Percentiles rank a stretch among this genome's conserved stretches.
phyloP scores from a whole-genome alignment of 768 basidiomycete species.

The Goffeauzyma gilvescens region DNA sequence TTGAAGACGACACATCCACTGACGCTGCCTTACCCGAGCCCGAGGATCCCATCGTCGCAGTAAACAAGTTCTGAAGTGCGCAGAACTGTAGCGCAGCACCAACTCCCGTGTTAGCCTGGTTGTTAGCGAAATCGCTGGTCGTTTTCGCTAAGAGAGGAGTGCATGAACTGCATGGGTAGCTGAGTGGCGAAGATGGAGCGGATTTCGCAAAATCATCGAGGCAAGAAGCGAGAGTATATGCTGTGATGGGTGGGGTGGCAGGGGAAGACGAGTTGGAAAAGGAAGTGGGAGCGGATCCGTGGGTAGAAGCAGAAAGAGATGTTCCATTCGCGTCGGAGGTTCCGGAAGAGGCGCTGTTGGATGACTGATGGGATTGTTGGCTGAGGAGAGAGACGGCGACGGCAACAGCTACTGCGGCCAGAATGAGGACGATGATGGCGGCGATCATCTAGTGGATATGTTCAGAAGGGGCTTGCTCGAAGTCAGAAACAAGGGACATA shows the following conservation, averaged over 20 bases:
- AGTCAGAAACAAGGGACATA: no score
- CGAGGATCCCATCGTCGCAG: slow-evolving; percentile 3
- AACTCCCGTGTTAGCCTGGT: slow-evolving; percentile 16
- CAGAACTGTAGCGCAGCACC: slow-evolving; percentile 32
- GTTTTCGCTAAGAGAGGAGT: slow-evolving; percentile 21
- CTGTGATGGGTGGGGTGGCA: slow-evolving; percentile 3
- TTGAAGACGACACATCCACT: neutral
- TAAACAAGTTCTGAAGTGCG: slow-evolving; percentile 23
- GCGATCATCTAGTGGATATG: slow-evolving; percentile 13
- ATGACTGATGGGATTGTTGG: no score
- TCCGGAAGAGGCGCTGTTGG: neutral
- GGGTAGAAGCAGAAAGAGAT: neutral
- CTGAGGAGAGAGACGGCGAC: slow-evolving; percentile 18
- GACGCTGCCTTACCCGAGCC: neutral
- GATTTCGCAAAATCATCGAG: slow-evolving; percentile 17
- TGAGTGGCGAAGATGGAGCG: slow-evolving; percentile 13
- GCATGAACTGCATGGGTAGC: slow-evolving; percentile 29
- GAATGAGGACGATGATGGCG: slow-evolving; percentile 13
- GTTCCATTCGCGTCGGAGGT: neutral
- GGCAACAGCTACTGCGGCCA: slow-evolving; percentile 14
- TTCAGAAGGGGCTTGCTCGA: no score
- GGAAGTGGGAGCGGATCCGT: neutral
- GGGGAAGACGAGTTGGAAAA: slow-evolving; percentile 12
- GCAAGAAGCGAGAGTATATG: slow-evolving; percentile 19
- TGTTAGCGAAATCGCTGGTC: slow-evolving; percentile 22